A percentile compares a stretch with the other conserved stretches of the same genome.
Conservation (phyloP, 495 filamentous ascomycete species). For the Darksidea phi region DNA sequence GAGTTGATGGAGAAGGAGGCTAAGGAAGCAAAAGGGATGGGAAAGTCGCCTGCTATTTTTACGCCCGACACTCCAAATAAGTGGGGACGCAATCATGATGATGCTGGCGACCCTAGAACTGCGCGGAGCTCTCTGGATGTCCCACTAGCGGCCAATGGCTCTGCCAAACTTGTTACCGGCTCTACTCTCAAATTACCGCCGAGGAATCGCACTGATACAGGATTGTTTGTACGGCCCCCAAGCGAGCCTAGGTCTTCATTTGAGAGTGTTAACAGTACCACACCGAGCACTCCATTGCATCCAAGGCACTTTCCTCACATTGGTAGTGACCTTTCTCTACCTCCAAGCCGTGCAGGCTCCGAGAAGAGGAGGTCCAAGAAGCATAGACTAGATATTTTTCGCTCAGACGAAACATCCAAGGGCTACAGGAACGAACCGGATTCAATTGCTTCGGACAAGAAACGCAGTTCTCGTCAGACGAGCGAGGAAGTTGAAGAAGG, state of each 20-base stretch:
- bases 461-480: slow-evolving; percentile 19
- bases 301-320: slow-evolving; percentile 24
- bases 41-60: slow-evolving; percentile 4
- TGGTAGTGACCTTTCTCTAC: slow-evolving; percentile 32
- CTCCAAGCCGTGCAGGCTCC: slow-evolving; percentile 27
- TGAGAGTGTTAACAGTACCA: slow-evolving; percentile 36
- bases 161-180: background rate
- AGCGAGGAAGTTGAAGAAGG: slow-evolving; percentile 19
- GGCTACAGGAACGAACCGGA: slow-evolving; percentile 34
- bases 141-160: slow-evolving; percentile 1
- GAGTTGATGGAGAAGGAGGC: slow-evolving; percentile 53
- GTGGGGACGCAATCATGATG: slow-evolving; percentile 36
- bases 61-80: slow-evolving; percentile 42
- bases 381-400: slow-evolving; percentile 36
- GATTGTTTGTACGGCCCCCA: slow-evolving; percentile 2
- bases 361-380: slow-evolving; percentile 33
- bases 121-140: slow-evolving; percentile 10
- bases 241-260: slow-evolving; percentile 32
- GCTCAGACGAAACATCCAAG: slow-evolving; percentile 36
- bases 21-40: slow-evolving; percentile 4
- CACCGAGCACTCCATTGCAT: slow-evolving; percentile 34
- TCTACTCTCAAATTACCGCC: slow-evolving; percentile 6
- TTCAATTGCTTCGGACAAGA: slow-evolving; percentile 33
- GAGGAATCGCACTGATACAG: slow-evolving; percentile 1
- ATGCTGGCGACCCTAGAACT: background rate